These are phyloP conservation scores for Solanum infundibuliforme DNA, from an alignment of 257 asterid species.

Conservation along the genomic window DNA sequence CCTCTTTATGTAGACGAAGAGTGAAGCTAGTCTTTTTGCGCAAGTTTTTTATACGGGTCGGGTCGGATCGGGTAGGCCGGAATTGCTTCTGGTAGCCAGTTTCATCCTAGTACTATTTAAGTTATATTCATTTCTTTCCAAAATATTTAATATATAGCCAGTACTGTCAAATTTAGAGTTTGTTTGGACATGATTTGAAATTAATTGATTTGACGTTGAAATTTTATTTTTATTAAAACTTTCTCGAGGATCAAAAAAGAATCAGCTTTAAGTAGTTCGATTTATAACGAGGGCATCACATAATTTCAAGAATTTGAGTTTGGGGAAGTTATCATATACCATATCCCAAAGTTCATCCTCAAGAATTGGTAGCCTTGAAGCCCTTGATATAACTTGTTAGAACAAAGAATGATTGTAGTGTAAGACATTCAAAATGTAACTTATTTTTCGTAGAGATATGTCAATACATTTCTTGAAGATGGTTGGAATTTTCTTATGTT, in stretches of 20 bases:
- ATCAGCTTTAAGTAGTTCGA: not conserved
- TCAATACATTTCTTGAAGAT: too few species aligned
- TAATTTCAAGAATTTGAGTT: not conserved
- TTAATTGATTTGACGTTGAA: not conserved
- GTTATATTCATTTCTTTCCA: not conserved
- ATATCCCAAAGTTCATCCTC: not conserved
- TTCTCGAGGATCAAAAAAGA: not conserved
- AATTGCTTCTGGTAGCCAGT: not conserved
- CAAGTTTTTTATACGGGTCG: not conserved
- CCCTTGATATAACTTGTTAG: not conserved
- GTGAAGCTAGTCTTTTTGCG: not conserved
- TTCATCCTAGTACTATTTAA: not conserved
- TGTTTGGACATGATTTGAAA: not conserved
- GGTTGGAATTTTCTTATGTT: fast-evolving
- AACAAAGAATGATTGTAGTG: too few species aligned
- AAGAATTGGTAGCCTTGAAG: not conserved
- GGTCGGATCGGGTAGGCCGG: not conserved
- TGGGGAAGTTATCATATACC: not conserved
- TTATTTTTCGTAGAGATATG: too few species aligned
- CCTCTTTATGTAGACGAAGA: not conserved
- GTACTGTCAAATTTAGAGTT: too few species aligned
- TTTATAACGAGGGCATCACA: not conserved
- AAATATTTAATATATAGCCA: too few species aligned
- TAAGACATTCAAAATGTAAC: too few species aligned
- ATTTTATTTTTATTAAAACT: too few species aligned